These are phyloP conservation scores for Scedosporium aurantiacum DNA, from an alignment of 2,329 filamentous ascomycete species.

Conservation along the genomic window DNA sequence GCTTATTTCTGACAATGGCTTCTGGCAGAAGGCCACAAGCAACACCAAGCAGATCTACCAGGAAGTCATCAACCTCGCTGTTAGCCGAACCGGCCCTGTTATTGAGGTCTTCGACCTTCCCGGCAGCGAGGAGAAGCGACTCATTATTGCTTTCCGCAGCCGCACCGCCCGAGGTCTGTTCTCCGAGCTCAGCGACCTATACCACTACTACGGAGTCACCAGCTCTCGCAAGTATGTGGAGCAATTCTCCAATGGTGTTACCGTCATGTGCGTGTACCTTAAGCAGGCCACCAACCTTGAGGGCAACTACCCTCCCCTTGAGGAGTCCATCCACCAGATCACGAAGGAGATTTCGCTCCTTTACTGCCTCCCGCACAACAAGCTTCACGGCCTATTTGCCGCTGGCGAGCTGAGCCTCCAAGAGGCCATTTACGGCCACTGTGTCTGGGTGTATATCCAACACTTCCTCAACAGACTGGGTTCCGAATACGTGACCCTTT, in stretches of 20 bases:
- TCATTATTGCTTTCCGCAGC: constrained; percentile 90
- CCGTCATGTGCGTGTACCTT: constrained; percentile 91
- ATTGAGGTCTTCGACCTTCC: constrained; percentile 98
- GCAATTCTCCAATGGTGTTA: constrained; percentile 97
- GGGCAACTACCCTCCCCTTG: constrained; percentile 62
- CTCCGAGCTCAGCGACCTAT: constrained; percentile 87
- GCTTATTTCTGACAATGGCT: constrained; percentile 83
- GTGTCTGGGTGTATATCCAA: constrained; percentile 93
- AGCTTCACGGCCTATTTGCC: constrained; percentile 83
- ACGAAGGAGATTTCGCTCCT: constrained; percentile 96
- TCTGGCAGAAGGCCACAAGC: constrained; percentile 87
- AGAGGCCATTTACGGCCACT: constrained; percentile 95
- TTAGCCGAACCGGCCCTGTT: constrained; percentile 78
- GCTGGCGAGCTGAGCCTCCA: constrained; percentile 80
- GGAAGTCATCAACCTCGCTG: constrained; percentile 78
- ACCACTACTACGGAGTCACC: constrained; percentile 97
- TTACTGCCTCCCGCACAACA: constrained; percentile 97
- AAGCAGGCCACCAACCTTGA: constrained; percentile 54
- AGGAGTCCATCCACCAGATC: constrained; percentile 95
- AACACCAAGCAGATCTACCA: constrained; percentile 97
- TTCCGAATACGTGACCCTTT: constrained; percentile 81
- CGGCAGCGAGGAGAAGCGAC: constrained; percentile 77
- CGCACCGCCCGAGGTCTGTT: constrained; percentile 88
- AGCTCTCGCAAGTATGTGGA: constrained; percentile 96
- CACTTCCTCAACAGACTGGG: constrained; percentile 95